Evolutionary conservation across 2,329 filamentous ascomycete genomes (phyloP).

Genomic region (Curvularia lunata): DNA sequence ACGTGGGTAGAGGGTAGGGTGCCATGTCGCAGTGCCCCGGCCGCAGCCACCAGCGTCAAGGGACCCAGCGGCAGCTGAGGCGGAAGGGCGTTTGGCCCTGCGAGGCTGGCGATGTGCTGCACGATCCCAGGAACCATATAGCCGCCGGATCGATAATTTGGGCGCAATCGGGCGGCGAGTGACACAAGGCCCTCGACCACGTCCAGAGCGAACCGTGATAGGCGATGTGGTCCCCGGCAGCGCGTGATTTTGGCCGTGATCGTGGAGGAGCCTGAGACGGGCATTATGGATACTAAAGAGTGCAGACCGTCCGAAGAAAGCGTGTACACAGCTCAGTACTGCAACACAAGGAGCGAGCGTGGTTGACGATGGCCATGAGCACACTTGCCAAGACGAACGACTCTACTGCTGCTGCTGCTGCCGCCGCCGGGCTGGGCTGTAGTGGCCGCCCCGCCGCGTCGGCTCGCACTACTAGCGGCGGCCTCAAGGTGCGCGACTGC

Average conservation of each 20-base stretch:
- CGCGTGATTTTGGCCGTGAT: background rate
- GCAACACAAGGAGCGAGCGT: background rate
- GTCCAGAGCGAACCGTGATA: background rate
- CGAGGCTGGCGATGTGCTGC: background rate
- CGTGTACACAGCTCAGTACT: too few relatives aligned
- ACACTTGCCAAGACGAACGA: background rate
- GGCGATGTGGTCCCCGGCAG: background rate
- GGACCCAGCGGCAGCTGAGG: background rate
- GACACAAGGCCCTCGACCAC: background rate
- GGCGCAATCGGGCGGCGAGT: background rate
- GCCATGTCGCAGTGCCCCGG: background rate
- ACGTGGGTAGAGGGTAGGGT: background rate
- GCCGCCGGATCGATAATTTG: conserved; percentile 3
- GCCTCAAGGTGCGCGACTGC: conserved; percentile 15
- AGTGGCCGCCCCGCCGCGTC: background rate
- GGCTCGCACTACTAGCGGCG: conserved; percentile 1
- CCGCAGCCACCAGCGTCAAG: background rate
- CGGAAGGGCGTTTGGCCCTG: background rate
- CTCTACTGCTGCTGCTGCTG: background rate
- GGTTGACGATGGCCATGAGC: background rate
- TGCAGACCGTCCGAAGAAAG: background rate
- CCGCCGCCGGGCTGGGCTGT: too few relatives aligned
- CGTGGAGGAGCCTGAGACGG: background rate
- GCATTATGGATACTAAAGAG: conserved; percentile 1
- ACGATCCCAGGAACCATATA: conserved; percentile 5